phyloP scores from a whole-genome alignment of 2,329 filamentous ascomycete species.

The Beauveria sp. region DNA sequence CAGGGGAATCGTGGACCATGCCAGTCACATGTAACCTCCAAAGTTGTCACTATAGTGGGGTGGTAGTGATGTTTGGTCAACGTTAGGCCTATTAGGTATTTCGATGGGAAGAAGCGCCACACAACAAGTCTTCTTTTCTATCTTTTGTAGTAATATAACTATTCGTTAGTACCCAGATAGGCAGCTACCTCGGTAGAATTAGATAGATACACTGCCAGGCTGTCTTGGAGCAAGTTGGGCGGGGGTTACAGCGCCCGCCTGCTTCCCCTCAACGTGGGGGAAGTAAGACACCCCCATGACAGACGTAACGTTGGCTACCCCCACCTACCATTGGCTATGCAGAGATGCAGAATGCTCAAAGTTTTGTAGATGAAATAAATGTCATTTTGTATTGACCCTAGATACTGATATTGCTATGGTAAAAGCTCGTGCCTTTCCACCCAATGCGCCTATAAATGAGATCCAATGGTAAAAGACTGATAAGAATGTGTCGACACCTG shows the following conservation, averaged over 20 bases:
- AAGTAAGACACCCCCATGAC: neutral
- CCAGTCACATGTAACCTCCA: slow-evolving; percentile 2
- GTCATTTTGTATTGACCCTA: neutral
- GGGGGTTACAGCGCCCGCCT: neutral
- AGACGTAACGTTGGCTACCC: slow-evolving; percentile 7
- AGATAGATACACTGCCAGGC: too few relatives aligned
- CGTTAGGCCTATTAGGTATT: neutral
- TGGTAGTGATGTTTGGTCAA: neutral
- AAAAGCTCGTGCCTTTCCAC: neutral
- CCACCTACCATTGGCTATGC: neutral
- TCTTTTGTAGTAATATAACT: too few relatives aligned
- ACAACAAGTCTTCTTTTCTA: too few relatives aligned
- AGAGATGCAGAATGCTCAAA: too few relatives aligned
- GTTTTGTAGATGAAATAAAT: neutral
- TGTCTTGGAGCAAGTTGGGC: neutral
- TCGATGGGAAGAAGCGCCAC: neutral
- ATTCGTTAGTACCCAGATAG: too few relatives aligned
- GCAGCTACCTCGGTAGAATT: too few relatives aligned
- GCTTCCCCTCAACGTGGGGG: slow-evolving; percentile 8
- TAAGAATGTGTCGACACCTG: neutral
- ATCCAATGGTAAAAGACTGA: neutral
- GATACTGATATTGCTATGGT: neutral
- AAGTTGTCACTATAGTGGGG: neutral
- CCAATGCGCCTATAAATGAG: slow-evolving; percentile 6
- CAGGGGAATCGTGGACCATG: neutral